These are phyloP conservation scores for Wickerhamomyces queroliae DNA, from an alignment of 805 yeast species.

Conservation along the genomic window DNA sequence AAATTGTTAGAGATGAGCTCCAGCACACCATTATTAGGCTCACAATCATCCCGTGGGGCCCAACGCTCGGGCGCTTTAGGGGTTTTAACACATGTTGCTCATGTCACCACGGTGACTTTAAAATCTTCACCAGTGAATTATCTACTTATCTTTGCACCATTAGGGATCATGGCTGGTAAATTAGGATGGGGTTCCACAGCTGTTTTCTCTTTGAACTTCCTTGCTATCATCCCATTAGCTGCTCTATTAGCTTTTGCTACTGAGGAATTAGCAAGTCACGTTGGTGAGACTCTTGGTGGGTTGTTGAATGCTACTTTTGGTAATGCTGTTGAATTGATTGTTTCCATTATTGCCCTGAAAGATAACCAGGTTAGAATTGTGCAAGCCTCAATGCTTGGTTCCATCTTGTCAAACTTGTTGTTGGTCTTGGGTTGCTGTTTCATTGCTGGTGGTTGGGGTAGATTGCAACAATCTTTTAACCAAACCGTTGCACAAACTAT, in stretches of 20 bases:
- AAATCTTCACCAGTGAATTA: constrained; percentile 69
- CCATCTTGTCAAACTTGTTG: constrained; percentile 81
- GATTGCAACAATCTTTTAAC: constrained; percentile 83
- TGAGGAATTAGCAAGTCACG: constrained; percentile 81
- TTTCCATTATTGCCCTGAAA: constrained; percentile 80
- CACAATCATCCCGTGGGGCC: constrained; percentile 2
- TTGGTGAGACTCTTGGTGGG: constrained; percentile 92
- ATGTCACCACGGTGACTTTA: constrained; percentile 25
- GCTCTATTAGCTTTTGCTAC: constrained; percentile 88
- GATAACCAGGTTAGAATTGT: constrained; percentile 90
- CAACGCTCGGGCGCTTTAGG: constrained; percentile 5
- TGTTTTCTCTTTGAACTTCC: constrained; percentile 70
- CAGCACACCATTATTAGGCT: constrained; percentile 15
- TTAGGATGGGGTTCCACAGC: constrained; percentile 46
- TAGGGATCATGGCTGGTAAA: constrained; percentile 74
- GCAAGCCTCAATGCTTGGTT: constrained; percentile 96
- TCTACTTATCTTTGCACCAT: constrained; percentile 77
- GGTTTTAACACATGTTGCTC: constrained; percentile 14
- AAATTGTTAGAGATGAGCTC: constrained; percentile 12
- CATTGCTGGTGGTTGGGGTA: constrained; percentile 83
- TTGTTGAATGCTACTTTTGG: constrained; percentile 95
- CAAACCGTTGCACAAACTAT: constrained; percentile 98
- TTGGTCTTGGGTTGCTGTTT: constrained; percentile 95
- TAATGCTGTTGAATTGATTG: constrained; percentile 95
- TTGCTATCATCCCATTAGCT: constrained; percentile 91